A percentile compares a stretch with the other conserved stretches of the same genome.
phyloP scores from a whole-genome alignment of 2,329 filamentous ascomycete species.

The Beauveria asiatica region DNA sequence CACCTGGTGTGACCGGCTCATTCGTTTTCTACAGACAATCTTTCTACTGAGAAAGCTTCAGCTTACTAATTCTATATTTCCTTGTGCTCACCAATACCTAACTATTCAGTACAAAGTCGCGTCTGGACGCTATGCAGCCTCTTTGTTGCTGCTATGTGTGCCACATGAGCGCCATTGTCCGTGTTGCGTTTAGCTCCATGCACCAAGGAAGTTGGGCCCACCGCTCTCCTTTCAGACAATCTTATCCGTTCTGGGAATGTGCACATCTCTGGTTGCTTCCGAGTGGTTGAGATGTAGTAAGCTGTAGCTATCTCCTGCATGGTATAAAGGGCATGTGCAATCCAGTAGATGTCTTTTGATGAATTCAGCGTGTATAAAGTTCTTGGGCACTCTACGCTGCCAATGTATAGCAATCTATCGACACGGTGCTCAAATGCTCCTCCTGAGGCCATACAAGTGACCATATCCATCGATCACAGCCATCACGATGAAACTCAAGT shows the following conservation, averaged over 20 bases:
- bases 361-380: neutral
- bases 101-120: too few relatives aligned
- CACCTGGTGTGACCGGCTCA: neutral
- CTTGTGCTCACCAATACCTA: constrained; percentile 10
- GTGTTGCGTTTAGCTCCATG: constrained; percentile 2
- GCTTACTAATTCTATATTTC: constrained; percentile 12
- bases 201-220: neutral
- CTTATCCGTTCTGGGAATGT: neutral
- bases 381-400: too few relatives aligned
- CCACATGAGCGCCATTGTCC: constrained; percentile 3
- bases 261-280: neutral
- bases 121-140: neutral
- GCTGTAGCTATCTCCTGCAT: neutral
- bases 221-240: neutral
- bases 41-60: constrained; percentile 20
- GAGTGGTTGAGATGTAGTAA: neutral
- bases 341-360: neutral
- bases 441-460: neutral
- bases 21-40: neutral
- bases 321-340: neutral
- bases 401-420: neutral
- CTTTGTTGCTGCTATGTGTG: constrained; percentile 10
- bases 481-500: neutral
- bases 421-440: neutral
- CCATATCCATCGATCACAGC: neutral